Conservation (phyloP, 2,329 filamentous ascomycete genomes). For the Xenoacremonium recifei region DNA sequence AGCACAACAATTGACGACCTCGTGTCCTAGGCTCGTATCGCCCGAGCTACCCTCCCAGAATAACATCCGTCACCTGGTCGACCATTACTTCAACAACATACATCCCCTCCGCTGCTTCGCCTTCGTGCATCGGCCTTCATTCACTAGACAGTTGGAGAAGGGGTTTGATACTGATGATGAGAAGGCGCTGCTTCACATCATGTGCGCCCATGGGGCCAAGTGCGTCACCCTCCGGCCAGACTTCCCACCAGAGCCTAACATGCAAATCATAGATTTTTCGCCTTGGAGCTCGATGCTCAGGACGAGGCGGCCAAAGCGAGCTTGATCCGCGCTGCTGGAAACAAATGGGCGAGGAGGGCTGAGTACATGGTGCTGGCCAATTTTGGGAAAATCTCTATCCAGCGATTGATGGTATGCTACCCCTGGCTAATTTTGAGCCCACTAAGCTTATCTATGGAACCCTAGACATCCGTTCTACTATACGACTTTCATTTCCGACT, state of each 20-base stretch:
- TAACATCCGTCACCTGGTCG: constrained; percentile 35
- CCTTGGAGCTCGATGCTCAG: constrained; percentile 27
- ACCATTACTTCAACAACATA: constrained; percentile 38
- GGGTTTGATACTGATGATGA: constrained; percentile 36
- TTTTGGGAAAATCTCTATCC: constrained; percentile 39
- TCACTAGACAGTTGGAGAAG: constrained; percentile 37
- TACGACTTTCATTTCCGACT: constrained; percentile 40
- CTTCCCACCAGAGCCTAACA: background rate
- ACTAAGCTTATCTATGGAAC: background rate
- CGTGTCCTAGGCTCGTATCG: constrained; percentile 30
- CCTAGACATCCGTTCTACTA: constrained; percentile 35
- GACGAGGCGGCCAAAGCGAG: constrained; percentile 28
- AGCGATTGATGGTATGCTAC: constrained; percentile 35
- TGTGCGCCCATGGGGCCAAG: constrained; percentile 40
- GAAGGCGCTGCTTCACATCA: constrained; percentile 34
- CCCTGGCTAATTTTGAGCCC: background rate
- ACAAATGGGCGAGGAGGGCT: constrained; percentile 37
- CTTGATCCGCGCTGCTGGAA: constrained; percentile 33
- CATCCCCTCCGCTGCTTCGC: constrained; percentile 41
- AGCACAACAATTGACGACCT: constrained; percentile 4
- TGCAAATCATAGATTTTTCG: constrained; percentile 30
- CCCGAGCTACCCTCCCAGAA: constrained; percentile 31
- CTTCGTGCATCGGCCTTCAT: constrained; percentile 40
- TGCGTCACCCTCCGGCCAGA: constrained; percentile 19
- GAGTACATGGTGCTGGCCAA: constrained; percentile 35